Base-by-base conservation (phyloP, 2,329 filamentous ascomycete species). In the Penicillium sp. region DNA sequence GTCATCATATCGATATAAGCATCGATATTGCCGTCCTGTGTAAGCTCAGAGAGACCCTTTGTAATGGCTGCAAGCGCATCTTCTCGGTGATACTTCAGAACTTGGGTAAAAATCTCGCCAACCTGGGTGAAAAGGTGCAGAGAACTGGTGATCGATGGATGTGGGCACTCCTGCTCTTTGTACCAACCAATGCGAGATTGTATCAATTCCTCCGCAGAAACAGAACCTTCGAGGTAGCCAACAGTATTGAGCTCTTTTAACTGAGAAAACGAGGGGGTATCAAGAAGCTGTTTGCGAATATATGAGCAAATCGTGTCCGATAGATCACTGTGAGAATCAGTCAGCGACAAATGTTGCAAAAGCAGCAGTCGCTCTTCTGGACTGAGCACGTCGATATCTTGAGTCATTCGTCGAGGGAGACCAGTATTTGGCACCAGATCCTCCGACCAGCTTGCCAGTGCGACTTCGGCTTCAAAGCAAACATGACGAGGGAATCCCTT, bases 1-100 rank as follows among this genome's bases (percentile, higher is more conserved):
- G 79, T 77, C 46, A 85, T 73, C 5, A 86, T 75, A 57, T 86
- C 83, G 0, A 78, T 72, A 51, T 76, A 74, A 13, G 76, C 60
- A 58, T 80, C 75, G n/a, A 79, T 65, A 4, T 61, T 53, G 9
- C 62, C 63, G 23, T 59, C 61, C 33, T 67, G 52, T 2, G 70
- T 34, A 18, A 75, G 62, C 3, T 66, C 54, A 7, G 71, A 65
- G 1, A 81, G 63, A 6, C 68, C 67, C 12, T 65, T 62, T 1
- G 68, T 69, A n/a, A 80, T 63, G 0, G 51, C 55, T 21, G 70
- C 70, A 36, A 80, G 69, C 24, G 70, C 67, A 4, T 53, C 46
- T 41, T 70, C 68, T 5, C 63, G 63, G 17, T 67, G 64, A 2
- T 62, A 52, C 37, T 60, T 62, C 23, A 73, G 45, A 2, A 73